Base-by-base conservation (phyloP, 192 early-diverging fungal species). In the Gaertneriomyces semiglobifer region DNA sequence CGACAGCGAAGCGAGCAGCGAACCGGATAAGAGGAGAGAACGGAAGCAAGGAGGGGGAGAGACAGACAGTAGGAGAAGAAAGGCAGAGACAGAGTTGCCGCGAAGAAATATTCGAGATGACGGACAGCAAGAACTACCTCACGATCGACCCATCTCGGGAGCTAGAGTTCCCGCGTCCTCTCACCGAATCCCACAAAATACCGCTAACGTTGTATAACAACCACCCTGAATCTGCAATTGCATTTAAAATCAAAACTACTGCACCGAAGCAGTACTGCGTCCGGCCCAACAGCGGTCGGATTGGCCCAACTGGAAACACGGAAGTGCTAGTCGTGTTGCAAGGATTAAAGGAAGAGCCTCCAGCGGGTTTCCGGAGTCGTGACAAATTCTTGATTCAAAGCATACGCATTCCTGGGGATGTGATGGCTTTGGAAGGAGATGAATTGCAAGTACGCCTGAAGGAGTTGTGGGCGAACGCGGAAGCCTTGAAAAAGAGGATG, bases 181-280 rank as follows among this genome's bases (percentile, higher is more conserved):
- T 82, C 62, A 77, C 70, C 42, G n/a, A 54, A 6, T 62, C 75
- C 45, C 73, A 75, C 40, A 66, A 65, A 43, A 76, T 77, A 58
- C 62, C 58, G 14, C 69, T 84, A 20, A 59, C 51, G 14, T 48
- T 84, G 45, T 46, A 50, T 7, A 84, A 84, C 54, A 42, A 58
- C n/a, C 60, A 79, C 58, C 54, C 76, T 1, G 75, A 82, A 60
- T 53, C 82, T 45, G 81, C 91, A 1, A 79, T 95, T 40, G 90
- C 92, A n/a, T 99, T 95, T 84, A 97, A 99, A 73, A 91, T 99
- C 71, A 99, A 99, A 67, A 99, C 96, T 14, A 99, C 96, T 7
- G 96, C 96, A 2, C 96, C 96, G 44, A 95, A 93, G 78, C 88
- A 92, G 65, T 99, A 95, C 76, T 96, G 93, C 71, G 96, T 99